phyloP scores from a whole-genome alignment of 2,329 filamentous ascomycete genomes.

The Fusarium temperatum region DNA sequence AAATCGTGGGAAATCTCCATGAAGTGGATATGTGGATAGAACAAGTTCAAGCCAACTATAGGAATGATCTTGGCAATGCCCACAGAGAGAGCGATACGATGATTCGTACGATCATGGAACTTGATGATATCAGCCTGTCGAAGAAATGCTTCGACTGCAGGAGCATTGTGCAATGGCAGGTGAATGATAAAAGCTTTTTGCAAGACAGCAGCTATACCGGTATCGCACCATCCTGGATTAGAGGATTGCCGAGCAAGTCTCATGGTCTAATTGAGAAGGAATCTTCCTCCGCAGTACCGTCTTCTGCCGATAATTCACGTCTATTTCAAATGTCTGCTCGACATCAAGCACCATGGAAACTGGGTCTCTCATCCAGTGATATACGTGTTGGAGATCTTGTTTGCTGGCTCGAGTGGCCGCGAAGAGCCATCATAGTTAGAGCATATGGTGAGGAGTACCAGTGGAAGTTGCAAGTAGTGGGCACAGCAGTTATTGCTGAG shows the following conservation, averaged over 20 bases:
- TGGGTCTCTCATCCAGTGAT: not conserved
- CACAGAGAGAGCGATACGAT: not conserved
- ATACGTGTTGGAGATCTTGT: not conserved
- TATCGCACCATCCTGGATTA: not conserved
- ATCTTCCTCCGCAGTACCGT: accelerated
- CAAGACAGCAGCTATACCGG: accelerated
- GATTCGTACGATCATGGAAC: not conserved
- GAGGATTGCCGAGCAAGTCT: not conserved
- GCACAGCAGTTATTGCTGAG: not conserved
- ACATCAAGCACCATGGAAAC: accelerated
- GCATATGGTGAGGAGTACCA: accelerated
- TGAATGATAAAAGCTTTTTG: accelerated
- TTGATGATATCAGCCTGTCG: not conserved
- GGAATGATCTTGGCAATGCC: not conserved
- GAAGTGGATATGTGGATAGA: not conserved
- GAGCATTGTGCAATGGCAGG: not conserved
- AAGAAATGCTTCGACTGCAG: not conserved
- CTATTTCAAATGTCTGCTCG: not conserved
- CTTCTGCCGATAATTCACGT: not conserved
- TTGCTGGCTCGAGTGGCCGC: not conserved
- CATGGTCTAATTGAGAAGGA: no score
- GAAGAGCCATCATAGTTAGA: not conserved
- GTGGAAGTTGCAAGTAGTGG: not conserved
- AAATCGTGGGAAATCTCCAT: not conserved
- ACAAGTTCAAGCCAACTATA: not conserved